Percentiles rank a stretch among this genome's conserved stretches.
phyloP scores from a whole-genome alignment of 805 yeast genomes.

The Metschnikowia henanensis region DNA sequence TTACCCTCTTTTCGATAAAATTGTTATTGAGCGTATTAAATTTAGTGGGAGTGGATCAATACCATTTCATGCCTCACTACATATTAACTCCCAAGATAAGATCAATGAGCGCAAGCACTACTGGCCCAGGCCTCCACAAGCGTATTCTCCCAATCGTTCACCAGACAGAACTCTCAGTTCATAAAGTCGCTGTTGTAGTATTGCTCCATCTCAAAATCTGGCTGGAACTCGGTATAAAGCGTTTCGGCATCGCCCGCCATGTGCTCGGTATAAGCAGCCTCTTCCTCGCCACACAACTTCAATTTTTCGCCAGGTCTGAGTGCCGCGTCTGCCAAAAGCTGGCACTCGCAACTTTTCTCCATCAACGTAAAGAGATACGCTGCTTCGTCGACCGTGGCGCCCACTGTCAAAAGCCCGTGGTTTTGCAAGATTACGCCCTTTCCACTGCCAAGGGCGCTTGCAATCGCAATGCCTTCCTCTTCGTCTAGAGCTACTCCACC shows the following conservation, averaged over 20 bases:
- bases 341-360: constrained; percentile 13
- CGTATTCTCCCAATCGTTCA: no score
- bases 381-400: constrained; percentile 15
- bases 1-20: no score
- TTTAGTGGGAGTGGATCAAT: no score
- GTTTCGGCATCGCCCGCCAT: constrained; percentile 10
- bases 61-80: no score
- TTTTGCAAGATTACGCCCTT: constrained; percentile 12
- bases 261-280: constrained; percentile 9
- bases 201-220: constrained; percentile 11
- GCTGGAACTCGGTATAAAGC: constrained; percentile 12
- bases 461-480: constrained; percentile 12
- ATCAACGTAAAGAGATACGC: constrained; percentile 13
- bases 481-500: constrained; percentile 15
- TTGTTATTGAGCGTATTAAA: no score
- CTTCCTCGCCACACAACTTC: constrained; percentile 11
- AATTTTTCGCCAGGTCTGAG: background rate
- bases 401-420: constrained; percentile 16
- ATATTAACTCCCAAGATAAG: no score
- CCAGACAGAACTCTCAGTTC: no score
- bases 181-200: constrained; percentile 6
- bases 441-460: constrained; percentile 9
- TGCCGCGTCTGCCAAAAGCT: constrained; percentile 11
- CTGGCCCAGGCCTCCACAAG: no score
- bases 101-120: no score